phyloP scores from a whole-genome alignment of 225 moss, liverwort and hornwort species.

The Pseudoscleropodium purum region DNA sequence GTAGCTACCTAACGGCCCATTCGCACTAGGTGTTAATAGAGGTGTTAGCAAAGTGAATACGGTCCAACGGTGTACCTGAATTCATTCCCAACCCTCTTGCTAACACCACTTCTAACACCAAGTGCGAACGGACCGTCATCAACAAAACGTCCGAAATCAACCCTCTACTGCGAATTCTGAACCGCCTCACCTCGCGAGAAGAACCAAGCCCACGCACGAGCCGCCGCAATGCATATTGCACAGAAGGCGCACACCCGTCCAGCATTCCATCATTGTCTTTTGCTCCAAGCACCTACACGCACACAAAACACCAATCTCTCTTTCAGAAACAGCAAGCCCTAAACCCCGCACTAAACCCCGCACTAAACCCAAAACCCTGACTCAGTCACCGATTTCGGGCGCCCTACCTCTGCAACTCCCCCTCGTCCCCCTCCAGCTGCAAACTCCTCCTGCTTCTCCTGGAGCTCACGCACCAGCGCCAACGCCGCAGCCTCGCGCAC shows the following conservation, averaged over 20 bases:
- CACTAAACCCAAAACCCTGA: background rate
- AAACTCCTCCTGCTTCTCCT: constrained; percentile 60
- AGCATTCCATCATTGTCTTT: constrained; percentile 54
- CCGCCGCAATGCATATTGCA: constrained; percentile 82
- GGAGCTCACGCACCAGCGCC: constrained; percentile 67
- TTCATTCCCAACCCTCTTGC: background rate
- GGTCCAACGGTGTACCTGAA: background rate
- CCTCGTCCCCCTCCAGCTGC: constrained; percentile 52
- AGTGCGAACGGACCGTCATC: background rate
- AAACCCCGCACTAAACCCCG: background rate
- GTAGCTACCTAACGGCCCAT: background rate
- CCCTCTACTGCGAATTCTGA: background rate
- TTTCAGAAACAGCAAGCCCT: background rate
- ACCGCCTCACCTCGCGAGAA: constrained; percentile 68
- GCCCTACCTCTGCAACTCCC: constrained; percentile 37
- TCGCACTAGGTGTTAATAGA: background rate
- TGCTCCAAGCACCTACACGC: constrained; percentile 62
- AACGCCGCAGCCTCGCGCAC: constrained; percentile 77
- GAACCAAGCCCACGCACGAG: constrained; percentile 91
- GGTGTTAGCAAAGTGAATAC: background rate
- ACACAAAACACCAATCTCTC: background rate
- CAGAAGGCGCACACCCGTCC: constrained; percentile 76
- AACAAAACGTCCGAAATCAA: background rate
- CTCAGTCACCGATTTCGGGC: background rate
- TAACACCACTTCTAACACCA: background rate